Conservation (phyloP, 2,329 filamentous ascomycete genomes). For the Sclerotinia nivalis region DNA sequence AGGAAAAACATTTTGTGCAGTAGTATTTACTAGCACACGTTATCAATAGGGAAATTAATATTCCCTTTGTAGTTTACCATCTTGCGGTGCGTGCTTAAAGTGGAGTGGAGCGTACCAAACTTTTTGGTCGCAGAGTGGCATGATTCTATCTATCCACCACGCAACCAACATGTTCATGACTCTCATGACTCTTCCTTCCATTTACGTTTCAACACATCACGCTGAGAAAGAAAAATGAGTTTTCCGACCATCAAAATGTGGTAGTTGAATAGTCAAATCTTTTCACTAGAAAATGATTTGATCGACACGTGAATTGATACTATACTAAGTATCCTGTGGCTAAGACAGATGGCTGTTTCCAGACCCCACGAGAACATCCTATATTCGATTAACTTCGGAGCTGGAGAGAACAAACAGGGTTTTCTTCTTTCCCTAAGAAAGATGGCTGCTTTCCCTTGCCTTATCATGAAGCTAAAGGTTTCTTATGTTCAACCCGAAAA, state of each 20-base stretch:
- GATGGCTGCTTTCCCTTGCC: not conserved
- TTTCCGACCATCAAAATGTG: not conserved
- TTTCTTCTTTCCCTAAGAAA: not conserved
- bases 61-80: no score
- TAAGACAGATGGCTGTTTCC: not conserved
- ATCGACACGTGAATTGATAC: not conserved
- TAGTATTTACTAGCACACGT: no score
- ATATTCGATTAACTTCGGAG: not conserved
- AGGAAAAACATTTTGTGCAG: not conserved
- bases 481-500: not conserved
- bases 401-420: not conserved
- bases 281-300: not conserved
- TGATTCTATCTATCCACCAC: no score
- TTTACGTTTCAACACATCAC: not conserved
- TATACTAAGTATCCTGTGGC: not conserved
- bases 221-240: not conserved
- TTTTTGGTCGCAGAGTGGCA: no score
- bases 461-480: not conserved
- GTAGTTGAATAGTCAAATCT: no score
- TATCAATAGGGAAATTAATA: no score
- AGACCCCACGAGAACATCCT: not conserved
- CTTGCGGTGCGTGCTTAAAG: no score
- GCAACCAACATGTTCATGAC: no score
- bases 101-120: no score
- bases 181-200: no score